These are phyloP conservation scores for Sporobolomyces phaffii DNA, from an alignment of 768 basidiomycete genomes.

Conservation along the genomic window DNA sequence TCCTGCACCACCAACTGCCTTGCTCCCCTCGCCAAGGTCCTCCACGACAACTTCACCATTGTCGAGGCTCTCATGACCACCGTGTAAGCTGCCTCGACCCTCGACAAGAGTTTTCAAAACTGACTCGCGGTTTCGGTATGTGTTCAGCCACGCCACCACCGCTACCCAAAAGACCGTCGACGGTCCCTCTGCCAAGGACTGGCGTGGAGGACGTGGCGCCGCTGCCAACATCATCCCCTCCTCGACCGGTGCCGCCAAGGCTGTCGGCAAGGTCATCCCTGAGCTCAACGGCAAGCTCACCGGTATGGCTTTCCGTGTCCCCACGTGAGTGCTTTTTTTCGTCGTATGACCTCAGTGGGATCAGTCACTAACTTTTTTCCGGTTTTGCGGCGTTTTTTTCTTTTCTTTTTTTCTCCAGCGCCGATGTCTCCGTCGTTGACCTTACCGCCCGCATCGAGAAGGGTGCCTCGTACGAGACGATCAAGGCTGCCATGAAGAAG, in stretches of 20 bases:
- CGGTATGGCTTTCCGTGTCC: conserved; percentile 92
- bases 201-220: conserved; percentile 93
- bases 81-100: conserved; percentile 48
- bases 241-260: conserved; percentile 94
- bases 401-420: background rate
- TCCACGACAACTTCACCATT: conserved; percentile 94
- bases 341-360: background rate
- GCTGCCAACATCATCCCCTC: conserved; percentile 99
- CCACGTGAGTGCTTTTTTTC: conserved; percentile 57
- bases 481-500: conserved; percentile 76
- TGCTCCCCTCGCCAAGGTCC: conserved; percentile 95
- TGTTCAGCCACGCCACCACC: conserved; percentile 26
- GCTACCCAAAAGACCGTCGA: conserved; percentile 57
- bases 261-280: conserved; percentile 62
- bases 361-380: background rate
- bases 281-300: conserved; percentile 91
- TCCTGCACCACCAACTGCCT: conserved; percentile 99
- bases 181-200: conserved; percentile 90
- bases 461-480: conserved; percentile 74
- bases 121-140: background rate
- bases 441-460: conserved; percentile 89
- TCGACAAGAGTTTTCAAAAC: background rate
- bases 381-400: background rate
- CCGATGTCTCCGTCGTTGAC: conserved; percentile 91
- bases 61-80: conserved; percentile 98